Base-by-base conservation (phyloP, 2,329 filamentous ascomycete genomes). In the Arthrobotrys megalospora region DNA sequence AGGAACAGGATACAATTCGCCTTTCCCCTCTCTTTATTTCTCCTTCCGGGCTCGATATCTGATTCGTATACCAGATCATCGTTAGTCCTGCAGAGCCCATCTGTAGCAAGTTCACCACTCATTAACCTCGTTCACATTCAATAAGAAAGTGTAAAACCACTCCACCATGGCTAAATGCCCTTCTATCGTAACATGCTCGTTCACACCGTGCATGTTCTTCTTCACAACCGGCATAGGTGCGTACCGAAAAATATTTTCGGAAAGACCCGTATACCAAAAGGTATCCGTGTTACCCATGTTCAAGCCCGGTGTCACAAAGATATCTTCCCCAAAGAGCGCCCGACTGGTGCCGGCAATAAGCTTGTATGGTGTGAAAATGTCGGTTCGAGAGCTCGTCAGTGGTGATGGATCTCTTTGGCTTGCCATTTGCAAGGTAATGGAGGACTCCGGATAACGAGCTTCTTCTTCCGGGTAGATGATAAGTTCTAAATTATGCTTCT, bases 401-500 rank as follows among this genome's bases (percentile, higher is more conserved):
- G 89, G 89, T 0, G 90, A 88, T 0, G 88, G 86, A 62, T 89
- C 85, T 0, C 89, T 85, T 11, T 85, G 81, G 0, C 83, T 75
- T 0, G 81, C 80, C 1, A 85, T 81, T 4, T 82, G 83, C 7
- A 90, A 84, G 3, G 83, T 85, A 71, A 88, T 86, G 1, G 83
- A 84, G 3, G 80, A 83, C 6, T 77, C 83, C 81, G 82, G 85
- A 41, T 77, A 71, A 81, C 14, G 8, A 2, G 83, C 83, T 8
- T 84, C 83, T 7, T 88, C 85, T 1, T 84, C 86, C 7, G 84
- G 85, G 55, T 89, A 90, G 0, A 88, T 88, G 70, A 87, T 84
- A 0, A 91, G 84, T 0, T 86, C 86, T 3, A 91, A 85, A 68
- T 87, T 86, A 83, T 91, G 87, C 80, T 89, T 90, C 8, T 85